Base-by-base conservation (phyloP, 345 rosid genomes). In the Euphorbia lathyris region DNA sequence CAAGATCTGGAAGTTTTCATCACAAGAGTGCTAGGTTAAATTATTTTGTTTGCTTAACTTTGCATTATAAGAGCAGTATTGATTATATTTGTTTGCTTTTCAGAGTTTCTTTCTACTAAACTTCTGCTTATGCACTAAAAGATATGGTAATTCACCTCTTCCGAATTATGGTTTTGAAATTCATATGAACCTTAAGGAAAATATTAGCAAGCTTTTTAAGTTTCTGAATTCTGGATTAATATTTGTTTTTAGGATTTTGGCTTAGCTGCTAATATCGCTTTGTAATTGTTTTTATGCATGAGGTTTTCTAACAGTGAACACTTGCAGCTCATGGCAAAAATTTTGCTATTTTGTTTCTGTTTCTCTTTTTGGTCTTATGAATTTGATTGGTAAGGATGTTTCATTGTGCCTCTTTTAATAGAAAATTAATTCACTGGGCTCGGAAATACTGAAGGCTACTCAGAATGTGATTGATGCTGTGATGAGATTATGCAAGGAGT, bases 401-500 rank as follows among this genome's bases (percentile, higher is more conserved):
- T 22, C 38, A 9, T 30, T 58, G 30, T 43, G 68, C 1, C 53
- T 75, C 52, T 74, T n/a, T 57, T 38, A 34, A 72, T 86, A 95
- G 99, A 83, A 75, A 74, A 82, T 90, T 9, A 78, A 76, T 73
- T 80, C 91, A 40, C 67, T 71, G 69, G 82, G 86, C 82, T 63
- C 82, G 25, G 97, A 88, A 74, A 74, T 82, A 63, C 66, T 84
- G 29, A 88, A 87, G 87, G 86, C 80, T 68, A 83, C 79, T 38
- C 99, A 87, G 59, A 75, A 67, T 17, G 73, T 85, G 56, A 79
- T 92, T 76, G 93, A 86, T 59, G 81, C 85, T 58, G 62, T 84
- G 38, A 64, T 92, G 77, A 86, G 77, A 47, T 76, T 88, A 32
- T 92, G 96, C 80, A 86, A 86, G 76, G 86, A 79, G 76, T 85